phyloP scores from a whole-genome alignment of 2,329 filamentous ascomycete genomes.

The Epichloe bromicola region DNA sequence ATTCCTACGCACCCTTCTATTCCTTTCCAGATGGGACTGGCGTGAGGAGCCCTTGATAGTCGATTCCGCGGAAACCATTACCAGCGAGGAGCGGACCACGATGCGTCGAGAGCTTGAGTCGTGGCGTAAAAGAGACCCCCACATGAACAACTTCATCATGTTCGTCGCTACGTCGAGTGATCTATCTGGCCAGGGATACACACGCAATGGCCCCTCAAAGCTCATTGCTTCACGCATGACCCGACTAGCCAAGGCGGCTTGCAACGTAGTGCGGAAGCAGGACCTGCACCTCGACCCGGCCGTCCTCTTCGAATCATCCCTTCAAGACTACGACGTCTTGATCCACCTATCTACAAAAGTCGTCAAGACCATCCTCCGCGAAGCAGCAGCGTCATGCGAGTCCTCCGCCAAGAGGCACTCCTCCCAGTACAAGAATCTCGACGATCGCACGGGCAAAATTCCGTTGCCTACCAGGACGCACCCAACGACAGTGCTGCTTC shows the following conservation, averaged over 20 bases:
- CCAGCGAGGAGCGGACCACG: conserved; percentile 42
- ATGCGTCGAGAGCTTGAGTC: conserved; percentile 64
- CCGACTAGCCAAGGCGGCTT: conserved; percentile 64
- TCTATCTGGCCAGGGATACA: conserved; percentile 67
- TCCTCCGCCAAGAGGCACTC: conserved; percentile 26
- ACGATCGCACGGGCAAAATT: conserved; percentile 36
- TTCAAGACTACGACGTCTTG: conserved; percentile 76
- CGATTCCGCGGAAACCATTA: conserved; percentile 53
- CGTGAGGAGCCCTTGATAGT: conserved; percentile 67
- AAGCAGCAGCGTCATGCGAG: conserved; percentile 19
- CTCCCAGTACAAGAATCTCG: conserved; percentile 73
- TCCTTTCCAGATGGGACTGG: conserved; percentile 89
- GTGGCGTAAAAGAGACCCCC: conserved; percentile 79
- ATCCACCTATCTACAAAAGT: conserved; percentile 52
- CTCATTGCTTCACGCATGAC: conserved; percentile 79
- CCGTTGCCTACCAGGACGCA: conserved; percentile 40
- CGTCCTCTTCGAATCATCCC: conserved; percentile 56
- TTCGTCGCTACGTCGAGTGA: conserved; percentile 75
- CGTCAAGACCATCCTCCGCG: conserved; percentile 28
- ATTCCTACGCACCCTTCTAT: conserved; percentile 67
- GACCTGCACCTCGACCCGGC: conserved; percentile 36
- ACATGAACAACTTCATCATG: conserved; percentile 70
- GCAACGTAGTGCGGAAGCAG: conserved; percentile 42
- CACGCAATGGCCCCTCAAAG: conserved; percentile 55
- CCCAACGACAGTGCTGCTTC: conserved; percentile 49